Conservation (phyloP, 495 filamentous ascomycete genomes). For the Jackrogersella multiformis region DNA sequence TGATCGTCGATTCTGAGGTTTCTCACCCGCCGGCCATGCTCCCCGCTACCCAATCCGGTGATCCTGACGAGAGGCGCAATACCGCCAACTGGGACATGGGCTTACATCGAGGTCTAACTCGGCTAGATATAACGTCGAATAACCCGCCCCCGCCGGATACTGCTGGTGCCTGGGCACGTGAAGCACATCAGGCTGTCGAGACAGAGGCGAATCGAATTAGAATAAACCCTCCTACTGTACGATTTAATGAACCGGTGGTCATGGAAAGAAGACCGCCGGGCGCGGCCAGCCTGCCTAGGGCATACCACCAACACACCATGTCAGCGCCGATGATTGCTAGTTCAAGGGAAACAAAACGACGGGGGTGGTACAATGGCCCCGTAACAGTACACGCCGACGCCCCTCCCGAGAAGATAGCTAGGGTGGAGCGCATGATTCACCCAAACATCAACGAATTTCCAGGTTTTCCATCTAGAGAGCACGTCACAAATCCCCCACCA, state of each 20-base stretch:
- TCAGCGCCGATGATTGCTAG: conserved; percentile 60
- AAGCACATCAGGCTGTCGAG: conserved; percentile 60
- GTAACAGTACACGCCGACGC: conserved; percentile 48
- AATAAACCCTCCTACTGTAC: conserved; percentile 50
- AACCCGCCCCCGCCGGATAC: conserved; percentile 66
- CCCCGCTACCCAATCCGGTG: conserved; percentile 56
- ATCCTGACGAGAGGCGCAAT: conserved; percentile 67
- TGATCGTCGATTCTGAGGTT: conserved; percentile 67
- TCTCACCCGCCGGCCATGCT: conserved; percentile 54
- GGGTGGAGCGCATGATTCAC: conserved; percentile 59
- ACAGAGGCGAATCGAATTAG: conserved; percentile 57
- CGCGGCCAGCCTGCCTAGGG: conserved; percentile 14
- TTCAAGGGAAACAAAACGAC: conserved; percentile 68
- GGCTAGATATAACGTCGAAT: conserved; percentile 73
- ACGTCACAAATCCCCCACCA: conserved; percentile 10
- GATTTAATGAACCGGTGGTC: conserved; percentile 54
- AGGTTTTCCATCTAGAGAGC: conserved; percentile 55
- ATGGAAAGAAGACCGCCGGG: conserved; percentile 21
- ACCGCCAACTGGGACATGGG: conserved; percentile 78
- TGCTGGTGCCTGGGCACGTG: conserved; percentile 59
- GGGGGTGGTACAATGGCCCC: conserved; percentile 75
- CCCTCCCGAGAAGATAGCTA: conserved; percentile 50
- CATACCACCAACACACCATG: conserved; percentile 60
- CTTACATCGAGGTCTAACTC: conserved; percentile 75
- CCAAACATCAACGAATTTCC: conserved; percentile 57